Base-by-base conservation (phyloP, 2,329 filamentous ascomycete genomes). In the Zalaria sp. region DNA sequence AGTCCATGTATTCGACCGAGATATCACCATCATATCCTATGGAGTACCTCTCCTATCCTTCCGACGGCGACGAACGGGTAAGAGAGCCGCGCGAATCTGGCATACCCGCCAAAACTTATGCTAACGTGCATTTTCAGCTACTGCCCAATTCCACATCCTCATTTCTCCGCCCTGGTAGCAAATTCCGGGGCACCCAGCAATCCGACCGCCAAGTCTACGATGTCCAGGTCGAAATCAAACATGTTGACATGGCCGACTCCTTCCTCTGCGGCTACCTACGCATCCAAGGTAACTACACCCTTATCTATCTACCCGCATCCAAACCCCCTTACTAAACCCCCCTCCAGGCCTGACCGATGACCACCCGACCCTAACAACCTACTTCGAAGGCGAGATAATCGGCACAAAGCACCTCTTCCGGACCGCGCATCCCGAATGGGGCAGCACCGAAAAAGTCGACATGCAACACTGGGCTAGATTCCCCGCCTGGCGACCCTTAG, bases 341-440 rank as follows among this genome's bases (percentile, higher is more conserved):
- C 11, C 32, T 2, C 7, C 51, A 95, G 88, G 88, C 40, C 70
- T 98, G 10, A 96, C 91, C 0, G 83, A 93, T 57, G 88, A 95
- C 62, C 89, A 96, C 59, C 89, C 89, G 8, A 95, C 88, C n/a
- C 70, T 98, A 39, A 96, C 89, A 5, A 98, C 91, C 1, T 98
- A 93, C 60, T 98, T 98, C 54, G 89, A 96, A 63, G 88, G 89
- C 59, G 91, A 98, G 64, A 93, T 98, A 42, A 95, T 98, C 50
- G 91, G 91, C 38, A 81, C 79, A 43, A 93, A 93, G 58, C 88
- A 96, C 64, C 82, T 79, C n/a, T 98, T 98, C 66, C 75, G 82
- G 48, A 98, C 91, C 32, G 77, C 83, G 49, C 85, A 95, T 59
- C 76, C 84, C 43, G 77, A 79, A 53, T 98, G 91, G 91, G 91